These are phyloP conservation scores for Waltiozyma sp. DNA, from an alignment of 1,139 yeast species.

Conservation along the genomic window DNA sequence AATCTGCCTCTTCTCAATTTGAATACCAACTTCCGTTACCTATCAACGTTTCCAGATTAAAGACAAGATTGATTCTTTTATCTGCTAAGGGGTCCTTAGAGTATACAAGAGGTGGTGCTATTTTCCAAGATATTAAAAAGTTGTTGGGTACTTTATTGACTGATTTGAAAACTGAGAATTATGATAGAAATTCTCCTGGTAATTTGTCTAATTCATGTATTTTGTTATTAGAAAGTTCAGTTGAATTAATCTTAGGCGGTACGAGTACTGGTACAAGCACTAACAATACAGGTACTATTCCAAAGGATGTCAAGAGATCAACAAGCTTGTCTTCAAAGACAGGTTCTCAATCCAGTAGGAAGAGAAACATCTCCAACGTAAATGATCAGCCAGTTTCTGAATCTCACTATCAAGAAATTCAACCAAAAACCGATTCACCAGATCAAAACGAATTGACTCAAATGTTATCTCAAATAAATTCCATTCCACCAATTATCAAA, in stretches of 20 bases:
- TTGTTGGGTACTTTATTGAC: conserved; percentile 39
- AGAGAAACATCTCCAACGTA: not conserved
- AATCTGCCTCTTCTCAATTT: conserved; percentile 33
- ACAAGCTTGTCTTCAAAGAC: not conserved
- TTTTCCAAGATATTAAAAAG: conserved; percentile 57
- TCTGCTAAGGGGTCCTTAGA: conserved; percentile 76
- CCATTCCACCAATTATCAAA: conserved; percentile 15
- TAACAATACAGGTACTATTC: not conserved
- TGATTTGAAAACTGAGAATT: conserved; percentile 39
- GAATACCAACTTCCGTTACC: conserved; percentile 53
- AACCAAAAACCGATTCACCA: not conserved
- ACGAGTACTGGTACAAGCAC: not conserved
- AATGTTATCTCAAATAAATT: conserved; percentile 17
- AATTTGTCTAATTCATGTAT: conserved; percentile 46
- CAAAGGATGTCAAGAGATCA: conserved; percentile 4
- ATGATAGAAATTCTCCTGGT: conserved; percentile 42
- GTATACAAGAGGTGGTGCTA: conserved; percentile 74
- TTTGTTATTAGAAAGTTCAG: conserved; percentile 44
- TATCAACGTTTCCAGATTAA: conserved; percentile 56
- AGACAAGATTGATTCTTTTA: conserved; percentile 54
- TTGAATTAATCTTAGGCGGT: conserved; percentile 31
- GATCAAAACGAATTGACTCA: conserved; percentile 14
- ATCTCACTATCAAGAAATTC: not conserved
- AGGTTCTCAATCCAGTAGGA: not conserved
- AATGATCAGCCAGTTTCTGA: not conserved